A percentile compares a stretch with the other conserved stretches of the same genome.
Conservation (phyloP, 225 moss, liverwort and hornwort species). For the Marchantia paleacea region DNA sequence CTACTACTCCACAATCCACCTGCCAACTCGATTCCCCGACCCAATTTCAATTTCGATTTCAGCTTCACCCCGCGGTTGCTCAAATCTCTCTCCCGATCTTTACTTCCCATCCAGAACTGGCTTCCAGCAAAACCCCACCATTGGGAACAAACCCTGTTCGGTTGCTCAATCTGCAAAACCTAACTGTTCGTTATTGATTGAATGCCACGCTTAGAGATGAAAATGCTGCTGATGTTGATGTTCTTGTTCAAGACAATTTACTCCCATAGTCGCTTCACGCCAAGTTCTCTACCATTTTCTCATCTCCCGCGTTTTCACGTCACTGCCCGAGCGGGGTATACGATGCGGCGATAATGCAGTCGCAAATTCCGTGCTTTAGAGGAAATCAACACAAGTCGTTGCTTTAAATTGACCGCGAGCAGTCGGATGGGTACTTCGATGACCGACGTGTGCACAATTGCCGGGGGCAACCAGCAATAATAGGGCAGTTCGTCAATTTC, state of each 20-base stretch:
- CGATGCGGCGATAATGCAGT: background rate
- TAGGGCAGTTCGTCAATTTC: background rate
- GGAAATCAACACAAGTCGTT: background rate
- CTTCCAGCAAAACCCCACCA: slow-evolving; percentile 1
- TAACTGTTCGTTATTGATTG: slow-evolving; percentile 2
- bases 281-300: background rate
- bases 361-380: background rate
- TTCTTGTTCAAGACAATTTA: background rate
- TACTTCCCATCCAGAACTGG: slow-evolving; percentile 24
- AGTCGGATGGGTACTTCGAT: background rate
- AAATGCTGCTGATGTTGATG: background rate
- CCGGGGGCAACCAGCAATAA: background rate
- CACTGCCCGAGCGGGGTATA: too few relatives aligned
- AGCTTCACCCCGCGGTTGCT: background rate
- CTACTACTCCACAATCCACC: background rate
- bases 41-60: background rate
- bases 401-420: background rate
- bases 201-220: background rate
- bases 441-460: background rate
- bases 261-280: background rate
- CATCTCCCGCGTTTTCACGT: background rate
- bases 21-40: background rate
- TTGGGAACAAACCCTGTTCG: background rate
- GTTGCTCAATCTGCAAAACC: background rate
- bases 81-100: slow-evolving; percentile 9